Percentiles rank a stretch among this genome's conserved stretches.
Conservation (phyloP, 176 grass and related monocot genomes). For the Oropetium thomaeum region DNA sequence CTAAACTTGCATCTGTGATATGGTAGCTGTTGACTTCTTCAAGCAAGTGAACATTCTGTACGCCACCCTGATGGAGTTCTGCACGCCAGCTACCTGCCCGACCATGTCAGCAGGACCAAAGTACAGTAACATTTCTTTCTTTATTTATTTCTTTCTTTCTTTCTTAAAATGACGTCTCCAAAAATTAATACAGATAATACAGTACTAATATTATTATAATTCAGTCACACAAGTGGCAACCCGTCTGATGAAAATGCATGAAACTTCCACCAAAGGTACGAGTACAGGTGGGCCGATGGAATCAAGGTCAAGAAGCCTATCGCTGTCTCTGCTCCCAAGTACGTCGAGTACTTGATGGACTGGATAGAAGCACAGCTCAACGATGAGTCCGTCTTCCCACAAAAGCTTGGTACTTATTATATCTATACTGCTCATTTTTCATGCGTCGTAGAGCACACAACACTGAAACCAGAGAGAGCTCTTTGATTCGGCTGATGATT, state of each 20-base stretch:
- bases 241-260: background rate
- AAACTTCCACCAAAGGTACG: conserved; percentile 55
- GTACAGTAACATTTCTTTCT: too few relatives aligned
- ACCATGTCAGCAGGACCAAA: conserved; percentile 91
- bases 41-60: conserved; percentile 90
- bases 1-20: background rate
- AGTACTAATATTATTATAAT: background rate
- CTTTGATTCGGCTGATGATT: background rate
- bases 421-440: too few relatives aligned
- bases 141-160: too few relatives aligned
- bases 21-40: conserved; percentile 94
- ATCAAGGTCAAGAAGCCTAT: conserved; percentile 84
- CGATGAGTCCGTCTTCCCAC: conserved; percentile 84
- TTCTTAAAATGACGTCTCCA: background rate
- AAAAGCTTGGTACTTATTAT: conserved; percentile 93
- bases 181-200: background rate
- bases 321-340: conserved; percentile 81
- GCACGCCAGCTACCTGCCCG: conserved; percentile 78
- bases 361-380: conserved; percentile 85
- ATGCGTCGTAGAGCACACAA: background rate
- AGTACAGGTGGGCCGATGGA: conserved; percentile 96
- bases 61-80: conserved; percentile 86
- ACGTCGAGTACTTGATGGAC: conserved; percentile 94
- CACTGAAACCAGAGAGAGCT: background rate
- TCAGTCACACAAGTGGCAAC: background rate